Evolutionary conservation across 805 yeast species (phyloP), one percentile per base, ranked within the genome.

Genomic region (Candida mattraensis): DNA sequence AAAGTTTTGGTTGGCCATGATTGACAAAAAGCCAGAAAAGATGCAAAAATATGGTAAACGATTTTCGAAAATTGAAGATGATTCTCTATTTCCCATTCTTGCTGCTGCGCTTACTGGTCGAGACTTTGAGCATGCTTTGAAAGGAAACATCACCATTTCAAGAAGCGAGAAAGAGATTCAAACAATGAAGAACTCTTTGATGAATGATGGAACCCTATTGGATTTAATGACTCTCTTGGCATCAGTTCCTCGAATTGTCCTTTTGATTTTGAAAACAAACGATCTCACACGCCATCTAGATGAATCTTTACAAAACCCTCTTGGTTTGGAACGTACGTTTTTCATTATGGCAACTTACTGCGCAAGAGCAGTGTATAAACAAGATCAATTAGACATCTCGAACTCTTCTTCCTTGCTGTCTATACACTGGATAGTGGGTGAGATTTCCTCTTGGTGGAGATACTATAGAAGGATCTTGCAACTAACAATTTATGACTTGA

Each of bases 91-190:
- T 63, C 83, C 84, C 15, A 66, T 93, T 9, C 83, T 93, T 56
- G 85, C 94, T 1, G 88, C 96, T 1, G 97, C 98, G 2, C 80
- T 93, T 27, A 93, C 99, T 0, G 99, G 99, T 1, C 69, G 99
- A 39, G 94, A 89, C 50, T 85, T 84, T 16, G 78, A 83, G 14
- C 77, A 79, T 37, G 91, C 94, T 0, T 55, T 84, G 35, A 71
- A 72, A 44, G 79, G 82, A 34, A 83, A 85, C 44, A 70, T 83
- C 12, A 63, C 72, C 10, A 61, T 72, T 19, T 54, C 61, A 0
- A 70, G 96, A 34, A 63, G 75, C 14, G 67, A 71, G 0, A 70
- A 67, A 1, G 99, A 93, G 58, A 73, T 84, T 24, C 65, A 61
- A 5, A 69, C 66, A 18, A 89, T 93, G 85, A 79, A 83, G 29